These are phyloP conservation scores for Groenewaldozyma tartarivorans DNA, from an alignment of 805 yeast genomes.

Conservation along the genomic window DNA sequence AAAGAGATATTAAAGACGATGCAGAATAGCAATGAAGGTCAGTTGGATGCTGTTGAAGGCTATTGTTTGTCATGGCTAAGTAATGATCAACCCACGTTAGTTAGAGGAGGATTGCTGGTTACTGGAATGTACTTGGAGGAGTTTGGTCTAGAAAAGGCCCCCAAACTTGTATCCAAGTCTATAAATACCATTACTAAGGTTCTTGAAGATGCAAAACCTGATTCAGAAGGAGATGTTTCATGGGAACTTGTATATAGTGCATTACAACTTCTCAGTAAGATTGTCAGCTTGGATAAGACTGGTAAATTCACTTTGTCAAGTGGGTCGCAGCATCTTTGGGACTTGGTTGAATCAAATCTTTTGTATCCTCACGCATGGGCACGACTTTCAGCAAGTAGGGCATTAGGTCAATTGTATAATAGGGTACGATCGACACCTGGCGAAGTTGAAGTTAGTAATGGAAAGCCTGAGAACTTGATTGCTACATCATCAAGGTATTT, in stretches of 20 bases:
- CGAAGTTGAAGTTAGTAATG: constrained; percentile 23
- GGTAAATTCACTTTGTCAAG: constrained; percentile 17
- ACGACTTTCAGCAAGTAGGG: constrained; percentile 53
- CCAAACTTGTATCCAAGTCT: constrained; percentile 34
- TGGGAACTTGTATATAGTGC: constrained; percentile 78
- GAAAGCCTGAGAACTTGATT: constrained; percentile 46
- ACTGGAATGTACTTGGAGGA: constrained; percentile 52
- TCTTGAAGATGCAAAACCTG: constrained; percentile 29
- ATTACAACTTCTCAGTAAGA: constrained; percentile 38
- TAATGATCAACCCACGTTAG: constrained; percentile 33
- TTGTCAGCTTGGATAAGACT: constrained; percentile 22
- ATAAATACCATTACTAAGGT: constrained; percentile 27
- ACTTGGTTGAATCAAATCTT: constrained; percentile 41
- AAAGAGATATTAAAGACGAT: constrained; percentile 44
- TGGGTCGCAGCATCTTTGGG: constrained; percentile 39
- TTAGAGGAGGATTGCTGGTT: constrained; percentile 66
- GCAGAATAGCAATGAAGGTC: constrained; percentile 25
- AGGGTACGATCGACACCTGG: neutral
- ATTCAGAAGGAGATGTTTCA: constrained; percentile 35
- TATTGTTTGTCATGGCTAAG: constrained; percentile 53
- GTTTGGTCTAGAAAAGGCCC: constrained; percentile 36
- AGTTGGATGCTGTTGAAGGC: constrained; percentile 29
- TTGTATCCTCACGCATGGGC: constrained; percentile 92
- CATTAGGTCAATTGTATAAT: constrained; percentile 42
- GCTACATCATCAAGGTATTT: constrained; percentile 50